Conservation (phyloP, 495 filamentous ascomycete species). For the Penicillium ucsense region DNA sequence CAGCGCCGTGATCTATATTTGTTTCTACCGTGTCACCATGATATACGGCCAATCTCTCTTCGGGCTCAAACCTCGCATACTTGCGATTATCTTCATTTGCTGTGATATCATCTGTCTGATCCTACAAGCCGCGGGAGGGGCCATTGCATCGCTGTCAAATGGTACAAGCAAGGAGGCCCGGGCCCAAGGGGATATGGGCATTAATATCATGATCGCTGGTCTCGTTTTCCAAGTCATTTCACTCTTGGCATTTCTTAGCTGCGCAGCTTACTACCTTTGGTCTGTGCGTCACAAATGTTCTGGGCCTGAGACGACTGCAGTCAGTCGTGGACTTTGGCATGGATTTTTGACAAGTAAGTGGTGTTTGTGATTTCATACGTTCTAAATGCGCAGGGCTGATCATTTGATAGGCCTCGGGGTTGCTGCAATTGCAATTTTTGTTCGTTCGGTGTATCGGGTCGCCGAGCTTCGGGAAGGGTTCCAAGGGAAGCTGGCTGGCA, state of each 20-base stretch:
- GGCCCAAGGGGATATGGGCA: not conserved
- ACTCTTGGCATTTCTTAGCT: not conserved
- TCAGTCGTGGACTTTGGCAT: not conserved
- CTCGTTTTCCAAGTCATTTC: not conserved
- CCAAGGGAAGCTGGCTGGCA: conserved; percentile 41
- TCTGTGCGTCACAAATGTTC: not conserved
- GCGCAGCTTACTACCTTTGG: not conserved
- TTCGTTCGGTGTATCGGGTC: conserved; percentile 53
- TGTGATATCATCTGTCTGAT: not conserved
- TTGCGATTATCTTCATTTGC: conserved; percentile 41
- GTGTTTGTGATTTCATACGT: no score
- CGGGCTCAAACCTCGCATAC: conserved; percentile 36
- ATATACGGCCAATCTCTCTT: conserved; percentile 36
- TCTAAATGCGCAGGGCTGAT: no score
- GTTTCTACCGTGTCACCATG: conserved; percentile 40
- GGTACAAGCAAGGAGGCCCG: not conserved
- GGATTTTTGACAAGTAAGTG: not conserved
- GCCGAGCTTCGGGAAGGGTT: conserved; percentile 55
- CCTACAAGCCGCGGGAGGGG: not conserved
- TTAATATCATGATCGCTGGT: not conserved
- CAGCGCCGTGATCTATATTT: conserved; percentile 45
- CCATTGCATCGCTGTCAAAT: not conserved
- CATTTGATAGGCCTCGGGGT: conserved; percentile 3
- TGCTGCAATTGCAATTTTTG: conserved; percentile 50
- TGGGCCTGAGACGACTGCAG: not conserved